Evolutionary conservation across 495 filamentous ascomycete genomes (phyloP).

Genomic region (Aspergillus campestris): DNA sequence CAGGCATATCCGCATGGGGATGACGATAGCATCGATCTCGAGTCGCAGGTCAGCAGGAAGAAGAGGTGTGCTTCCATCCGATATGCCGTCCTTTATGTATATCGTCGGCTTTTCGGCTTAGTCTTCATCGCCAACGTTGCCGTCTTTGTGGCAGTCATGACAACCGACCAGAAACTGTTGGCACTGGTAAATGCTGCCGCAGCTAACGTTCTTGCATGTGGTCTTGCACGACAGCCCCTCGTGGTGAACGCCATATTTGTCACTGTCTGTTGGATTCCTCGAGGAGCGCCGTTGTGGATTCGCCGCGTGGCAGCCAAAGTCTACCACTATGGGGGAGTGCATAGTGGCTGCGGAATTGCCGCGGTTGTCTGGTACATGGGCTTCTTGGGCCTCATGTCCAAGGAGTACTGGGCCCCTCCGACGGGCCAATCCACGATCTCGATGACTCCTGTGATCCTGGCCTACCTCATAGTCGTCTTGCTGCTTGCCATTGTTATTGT

Average conservation of each 20-base stretch:
- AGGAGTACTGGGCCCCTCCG: conserved; percentile 27
- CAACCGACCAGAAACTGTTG: conserved; percentile 24
- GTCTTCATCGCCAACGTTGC: conserved; percentile 45
- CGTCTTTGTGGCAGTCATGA: conserved; percentile 37
- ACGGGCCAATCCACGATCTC: conserved; percentile 14
- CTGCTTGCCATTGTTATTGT: conserved; percentile 35
- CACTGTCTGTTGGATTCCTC: conserved; percentile 50
- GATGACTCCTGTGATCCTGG: conserved; percentile 24
- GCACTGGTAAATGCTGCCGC: conserved; percentile 42
- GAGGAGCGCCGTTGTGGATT: conserved; percentile 51
- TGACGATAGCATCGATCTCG: conserved; percentile 23
- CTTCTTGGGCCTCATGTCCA: conserved; percentile 44
- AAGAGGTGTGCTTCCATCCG: conserved; percentile 23
- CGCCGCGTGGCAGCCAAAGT: conserved; percentile 62
- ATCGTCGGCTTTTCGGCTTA: conserved; percentile 45
- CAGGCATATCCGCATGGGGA: neutral
- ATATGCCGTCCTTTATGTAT: conserved; percentile 34
- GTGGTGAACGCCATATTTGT: conserved; percentile 65
- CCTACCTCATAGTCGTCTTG: conserved; percentile 33
- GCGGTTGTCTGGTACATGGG: conserved; percentile 63
- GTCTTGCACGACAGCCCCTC: conserved; percentile 64
- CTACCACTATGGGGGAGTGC: conserved; percentile 71
- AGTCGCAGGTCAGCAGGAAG: conserved; percentile 32
- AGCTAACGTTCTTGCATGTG: conserved; percentile 44
- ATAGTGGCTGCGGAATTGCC: conserved; percentile 62